A percentile compares a stretch with the other conserved stretches of the same genome.
Evolutionary conservation across 163 green algal genomes (phyloP).

Genomic region (Chloroidium sp.): DNA sequence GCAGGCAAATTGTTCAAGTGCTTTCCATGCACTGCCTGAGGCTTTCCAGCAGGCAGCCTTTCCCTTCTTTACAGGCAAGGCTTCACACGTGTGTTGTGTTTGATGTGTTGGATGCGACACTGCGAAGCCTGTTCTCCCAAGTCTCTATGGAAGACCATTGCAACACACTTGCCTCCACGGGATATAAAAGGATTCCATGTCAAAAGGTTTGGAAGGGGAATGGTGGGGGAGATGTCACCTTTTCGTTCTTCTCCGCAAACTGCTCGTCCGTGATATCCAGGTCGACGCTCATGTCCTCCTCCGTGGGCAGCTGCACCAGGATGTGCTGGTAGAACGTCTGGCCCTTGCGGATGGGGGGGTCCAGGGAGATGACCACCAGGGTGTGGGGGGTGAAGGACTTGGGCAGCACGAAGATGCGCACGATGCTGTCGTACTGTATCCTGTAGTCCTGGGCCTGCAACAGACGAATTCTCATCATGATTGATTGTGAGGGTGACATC

Average conservation of each 20-base stretch:
- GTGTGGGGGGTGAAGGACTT: conserved; percentile 80
- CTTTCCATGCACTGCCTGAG: too few species aligned
- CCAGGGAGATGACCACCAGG: conserved; percentile 78
- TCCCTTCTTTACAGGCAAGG: too few species aligned
- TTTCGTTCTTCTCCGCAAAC: conserved; percentile 74
- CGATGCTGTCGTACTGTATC: conserved; percentile 78
- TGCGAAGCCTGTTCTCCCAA: too few species aligned
- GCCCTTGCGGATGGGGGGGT: conserved; percentile 86
- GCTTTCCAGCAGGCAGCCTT: too few species aligned
- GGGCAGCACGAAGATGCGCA: conserved; percentile 87
- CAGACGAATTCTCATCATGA: too few species aligned
- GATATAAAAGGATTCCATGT: background rate
- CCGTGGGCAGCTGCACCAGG: conserved; percentile 67
- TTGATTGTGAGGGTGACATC: too few species aligned
- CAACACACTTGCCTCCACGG: too few species aligned
- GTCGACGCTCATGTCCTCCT: conserved; percentile 62
- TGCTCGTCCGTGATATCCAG: conserved; percentile 73
- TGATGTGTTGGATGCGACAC: too few species aligned
- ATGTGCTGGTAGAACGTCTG: conserved; percentile 95
- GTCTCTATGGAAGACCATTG: too few species aligned
- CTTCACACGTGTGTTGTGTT: too few species aligned
- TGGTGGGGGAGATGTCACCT: conserved; percentile 27
- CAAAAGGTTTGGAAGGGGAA: background rate
- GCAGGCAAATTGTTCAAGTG: too few species aligned
- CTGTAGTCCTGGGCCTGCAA: conserved; percentile 81